Evolutionary conservation across 2,329 filamentous ascomycete species (phyloP), one percentile per base, ranked within the genome.

Genomic region (Penicillium frequentans): DNA sequence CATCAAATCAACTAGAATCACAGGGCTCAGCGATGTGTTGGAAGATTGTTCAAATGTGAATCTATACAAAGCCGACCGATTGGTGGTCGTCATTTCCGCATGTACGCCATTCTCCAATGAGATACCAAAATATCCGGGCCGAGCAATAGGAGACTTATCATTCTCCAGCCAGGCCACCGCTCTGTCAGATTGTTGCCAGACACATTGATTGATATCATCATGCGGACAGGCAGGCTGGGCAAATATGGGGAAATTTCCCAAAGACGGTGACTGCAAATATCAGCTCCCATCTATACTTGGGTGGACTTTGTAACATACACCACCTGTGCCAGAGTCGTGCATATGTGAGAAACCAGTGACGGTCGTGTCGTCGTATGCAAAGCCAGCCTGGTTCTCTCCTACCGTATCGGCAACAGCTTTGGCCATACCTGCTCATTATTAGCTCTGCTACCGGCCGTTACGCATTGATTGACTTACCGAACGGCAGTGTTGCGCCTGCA

Each of bases 171-270:
- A 86, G 1, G 65, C 49, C 48, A 75, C 60, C 66, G 79, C 61
- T 74, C 85, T 79, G 42, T 81, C 77, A 21, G 70, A 73, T 63
- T 84, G 84, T 11, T 82, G 81, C 65, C 84, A 90, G 13, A 75
- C 77, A 70, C 88, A 90, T 8, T 77, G 76, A 64, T 90, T 78
- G 53, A 91, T 72, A 39, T 86, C 81, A 58, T 89, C 83, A 14
- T 77, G 80, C 0, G 82, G 78, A 61, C 89, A 91, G 42, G 79
- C 77, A 4, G 82, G 75, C 59, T 90, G 87, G 0, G 88, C 81
- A 61, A 91, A 91, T 1, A 91, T 76, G 0, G 89, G 86, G 52
- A 91, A 91, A 67, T 90, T 90, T 14, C 88, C 89, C 16, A 91
- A 74, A 4, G 86, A 90, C 0, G 88, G 84, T 1, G 74, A 62